These are phyloP conservation scores for Scutellaria galericulata DNA, from an alignment of 257 asterid species.

Conservation along the genomic window DNA sequence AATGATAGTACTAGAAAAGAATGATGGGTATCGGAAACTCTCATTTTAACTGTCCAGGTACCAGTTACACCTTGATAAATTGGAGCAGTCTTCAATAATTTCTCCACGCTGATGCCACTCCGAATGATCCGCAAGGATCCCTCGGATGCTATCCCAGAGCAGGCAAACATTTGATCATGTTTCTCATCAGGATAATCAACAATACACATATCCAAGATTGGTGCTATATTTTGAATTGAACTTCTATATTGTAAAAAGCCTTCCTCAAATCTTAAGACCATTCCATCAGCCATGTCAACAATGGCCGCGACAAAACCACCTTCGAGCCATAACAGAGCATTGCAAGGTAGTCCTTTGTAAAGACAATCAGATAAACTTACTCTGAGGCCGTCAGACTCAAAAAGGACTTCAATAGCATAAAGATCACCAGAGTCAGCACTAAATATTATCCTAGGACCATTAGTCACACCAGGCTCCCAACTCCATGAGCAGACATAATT, in stretches of 20 bases:
- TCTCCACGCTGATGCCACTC: slow-evolving; percentile 93
- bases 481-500: slow-evolving; percentile 93
- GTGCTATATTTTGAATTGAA: slow-evolving; percentile 88
- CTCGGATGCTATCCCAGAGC: slow-evolving; percentile 96
- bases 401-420: slow-evolving; percentile 66
- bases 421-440: slow-evolving; percentile 92
- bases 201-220: slow-evolving; percentile 88
- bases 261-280: slow-evolving; percentile 79
- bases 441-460: slow-evolving; percentile 72
- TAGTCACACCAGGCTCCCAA: slow-evolving; percentile 74
- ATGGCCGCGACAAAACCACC: slow-evolving; percentile 83
- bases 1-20: slow-evolving; percentile 90
- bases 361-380: slow-evolving; percentile 83
- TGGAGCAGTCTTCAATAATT: slow-evolving; percentile 87
- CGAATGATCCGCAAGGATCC: slow-evolving; percentile 89
- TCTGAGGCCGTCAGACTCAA: slow-evolving; percentile 67
- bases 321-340: slow-evolving; percentile 83
- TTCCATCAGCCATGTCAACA: slow-evolving; percentile 96
- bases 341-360: slow-evolving; percentile 73
- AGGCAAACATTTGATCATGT: slow-evolving; percentile 93
- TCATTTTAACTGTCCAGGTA: slow-evolving; percentile 87
- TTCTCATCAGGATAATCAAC: slow-evolving; percentile 83
- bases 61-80: slow-evolving; percentile 92
- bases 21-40: slow-evolving; percentile 70
- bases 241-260: slow-evolving; percentile 69